Base-by-base conservation (phyloP, 164 flowering plant genomes). In the Magnolia officinalis region DNA sequence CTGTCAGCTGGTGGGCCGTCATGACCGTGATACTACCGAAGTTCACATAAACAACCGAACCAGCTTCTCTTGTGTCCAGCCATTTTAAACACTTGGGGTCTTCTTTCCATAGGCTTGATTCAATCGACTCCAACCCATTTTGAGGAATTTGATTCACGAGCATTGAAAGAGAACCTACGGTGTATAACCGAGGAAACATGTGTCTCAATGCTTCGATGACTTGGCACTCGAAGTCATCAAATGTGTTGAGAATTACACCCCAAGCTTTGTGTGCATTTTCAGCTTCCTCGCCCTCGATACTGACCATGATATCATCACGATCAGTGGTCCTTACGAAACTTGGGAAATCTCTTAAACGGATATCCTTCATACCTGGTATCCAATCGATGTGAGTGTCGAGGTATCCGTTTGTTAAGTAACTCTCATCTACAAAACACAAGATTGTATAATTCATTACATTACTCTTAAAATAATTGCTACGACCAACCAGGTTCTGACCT, bases 41-140 rank as follows among this genome's bases (percentile, higher is more conserved):
- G n/a, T 83, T 87, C 68, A 84, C 78, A 49, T 83, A 85, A 21
- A 87, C 55, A 16, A 85, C 88, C 1, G 87, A 81, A 18, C 58
- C 71, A 45, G 78, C 59, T 19, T 73, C 74, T 51, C 74, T 74
- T 7, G 37, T 26, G 45, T 83, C 78, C 4, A 87, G 80, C 90
- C 90, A 87, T 2, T 74, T 79, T 3, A 84, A 13, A 50, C 88
- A 87, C 8, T 70, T 72, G 0, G 29, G 13, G 2, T 85, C 83
- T 76, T 85, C 84, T 70, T 82, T 82, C 89, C 89, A 87, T 18
- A 86, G 58, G 51, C 21, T 78, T 4, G 68, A 52, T 13, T 49
- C 37, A 11, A 67, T 66, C 26, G 63, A 71, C 16, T 65, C 24
- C 26, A 72, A n/a, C n/a, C 29, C 9, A 16, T 21, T 63, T 55